Conservation (phyloP, 352 stramenopile species). For the Phytopythium kandeliae region DNA sequence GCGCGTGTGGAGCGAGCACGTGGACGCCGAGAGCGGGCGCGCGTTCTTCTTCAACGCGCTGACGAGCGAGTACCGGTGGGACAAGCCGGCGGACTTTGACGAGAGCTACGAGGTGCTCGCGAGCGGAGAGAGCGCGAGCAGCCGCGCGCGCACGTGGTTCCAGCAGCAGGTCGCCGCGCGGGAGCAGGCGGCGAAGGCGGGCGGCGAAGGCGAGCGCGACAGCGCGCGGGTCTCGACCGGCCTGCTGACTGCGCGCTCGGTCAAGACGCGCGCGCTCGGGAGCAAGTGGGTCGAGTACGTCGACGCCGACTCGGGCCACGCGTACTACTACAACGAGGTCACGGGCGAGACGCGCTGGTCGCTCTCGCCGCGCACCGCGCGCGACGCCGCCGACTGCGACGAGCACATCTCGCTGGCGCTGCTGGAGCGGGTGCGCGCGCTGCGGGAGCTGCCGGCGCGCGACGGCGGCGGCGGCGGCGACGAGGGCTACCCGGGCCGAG, state of each 20-base stretch:
- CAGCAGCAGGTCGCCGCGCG: conserved; percentile 18
- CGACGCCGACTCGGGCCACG: conserved; percentile 69
- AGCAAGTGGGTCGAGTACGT: conserved; percentile 83
- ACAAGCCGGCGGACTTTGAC: conserved; percentile 59
- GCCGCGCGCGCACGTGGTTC: conserved; percentile 66
- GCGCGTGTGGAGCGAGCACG: conserved; percentile 62
- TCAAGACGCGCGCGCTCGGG: conserved; percentile 37
- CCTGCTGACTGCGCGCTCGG: conserved; percentile 22
- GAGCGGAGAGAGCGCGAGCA: conserved; percentile 25
- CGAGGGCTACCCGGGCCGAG: conserved; percentile 47
- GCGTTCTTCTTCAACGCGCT: conserved; percentile 71
- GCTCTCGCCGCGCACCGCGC: conserved; percentile 63
- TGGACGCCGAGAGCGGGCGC: conserved; percentile 35
- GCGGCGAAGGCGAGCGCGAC: neutral
- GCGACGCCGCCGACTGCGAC: conserved; percentile 34
- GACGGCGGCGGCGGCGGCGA: too few species aligned
- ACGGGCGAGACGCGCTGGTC: conserved; percentile 86
- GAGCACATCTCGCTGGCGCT: conserved; percentile 61
- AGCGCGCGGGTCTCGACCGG: conserved; percentile 10
- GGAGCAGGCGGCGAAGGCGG: conserved; percentile 14
- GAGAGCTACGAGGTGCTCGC: conserved; percentile 42
- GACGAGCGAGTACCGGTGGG: conserved; percentile 76
- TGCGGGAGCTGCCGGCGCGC: conserved; percentile 30
- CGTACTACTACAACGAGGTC: conserved; percentile 91
- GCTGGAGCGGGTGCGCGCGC: conserved; percentile 37